Evolutionary conservation across 2,329 filamentous ascomycete species (phyloP), one percentile per base, ranked within the genome.

Genomic region (Sphaerostilbella broomeana): DNA sequence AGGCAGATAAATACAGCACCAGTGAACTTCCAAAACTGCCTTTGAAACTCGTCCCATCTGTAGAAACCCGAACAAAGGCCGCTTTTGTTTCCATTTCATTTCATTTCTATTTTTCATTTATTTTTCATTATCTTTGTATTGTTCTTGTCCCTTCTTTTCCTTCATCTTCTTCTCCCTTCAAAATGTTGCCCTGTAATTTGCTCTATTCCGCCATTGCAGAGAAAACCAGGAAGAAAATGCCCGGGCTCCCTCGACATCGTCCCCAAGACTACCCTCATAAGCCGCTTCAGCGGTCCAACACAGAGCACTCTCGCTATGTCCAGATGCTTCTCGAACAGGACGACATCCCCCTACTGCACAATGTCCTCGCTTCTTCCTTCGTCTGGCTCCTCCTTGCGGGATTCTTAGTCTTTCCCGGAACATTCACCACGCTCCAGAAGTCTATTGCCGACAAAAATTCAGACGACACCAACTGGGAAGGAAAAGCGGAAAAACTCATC

Each of bases 351-450:
- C 58, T 57, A 6, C 34, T 60, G 8, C 67, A 73, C 57, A 75
- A 69, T 54, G 59, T 73, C 37, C 56, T 70, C 15, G 65, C 65
- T 34, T 46, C 55, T 20, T 48, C 51, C 38, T 55, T 54, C 40
- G 54, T 56, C 29, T 76, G 66, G 68, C 59, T 72, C 31, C 60
- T 76, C 3, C 63, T 76, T 1, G 67, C 67, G 0, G 71, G 71
- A 19, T 76, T 73, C 56, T 58, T 75, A 12, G 60, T 75, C 28
- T 64, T 73, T 24, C 70, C 71, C 0, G 70, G 67, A 5, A 73
- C 69, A 1, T 76, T 74, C 49, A 72, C 65, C 25, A 65, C 59
- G 21, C 54, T 69, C 30, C 42, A 51, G 17, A 46, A 47, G 25
- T 51, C 48, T 19, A 44, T 56, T 34, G 51, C 51, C 22, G 42